These are phyloP conservation scores for Diaporthe citriasiana DNA, from an alignment of 2,329 filamentous ascomycete genomes.

Conservation along the genomic window DNA sequence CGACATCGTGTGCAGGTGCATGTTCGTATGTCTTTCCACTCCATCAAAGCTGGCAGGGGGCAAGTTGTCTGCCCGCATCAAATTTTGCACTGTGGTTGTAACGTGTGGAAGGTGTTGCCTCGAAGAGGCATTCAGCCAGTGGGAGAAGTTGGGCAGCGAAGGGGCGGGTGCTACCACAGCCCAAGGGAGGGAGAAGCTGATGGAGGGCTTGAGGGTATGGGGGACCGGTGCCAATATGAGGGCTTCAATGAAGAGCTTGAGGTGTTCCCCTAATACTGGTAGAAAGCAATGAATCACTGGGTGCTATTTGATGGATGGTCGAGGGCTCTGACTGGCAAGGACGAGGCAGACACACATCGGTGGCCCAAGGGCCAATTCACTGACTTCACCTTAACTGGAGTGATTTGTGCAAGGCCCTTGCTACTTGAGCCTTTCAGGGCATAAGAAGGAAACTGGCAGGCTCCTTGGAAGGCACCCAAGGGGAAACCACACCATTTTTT, in stretches of 20 bases:
- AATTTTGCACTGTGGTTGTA: not conserved
- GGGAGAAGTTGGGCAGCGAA: not conserved
- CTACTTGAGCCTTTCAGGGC: not conserved
- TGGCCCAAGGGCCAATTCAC: not conserved
- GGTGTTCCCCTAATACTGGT: too few species aligned
- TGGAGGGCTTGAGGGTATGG: too few species aligned
- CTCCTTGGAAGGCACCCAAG: not conserved
- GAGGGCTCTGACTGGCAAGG: constrained; percentile 6
- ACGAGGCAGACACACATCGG: not conserved
- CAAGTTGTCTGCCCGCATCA: not conserved
- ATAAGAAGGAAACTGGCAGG: not conserved
- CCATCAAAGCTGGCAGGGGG: not conserved
- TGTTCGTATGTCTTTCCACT: not conserved
- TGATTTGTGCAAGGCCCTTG: not conserved
- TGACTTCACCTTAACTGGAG: not conserved
- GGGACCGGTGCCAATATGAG: not conserved
- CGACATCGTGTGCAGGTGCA: not conserved
- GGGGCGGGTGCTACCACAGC: not conserved
- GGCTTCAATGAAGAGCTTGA: not conserved
- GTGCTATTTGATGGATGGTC: not conserved
- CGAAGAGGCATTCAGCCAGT: too few species aligned
- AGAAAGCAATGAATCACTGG: not conserved
- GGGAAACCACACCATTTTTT: not conserved
- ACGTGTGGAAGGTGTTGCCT: not conserved
- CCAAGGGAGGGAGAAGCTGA: not conserved